These are phyloP conservation scores for Penicillium nordicum DNA, from an alignment of 2,329 filamentous ascomycete genomes.

Conservation along the genomic window DNA sequence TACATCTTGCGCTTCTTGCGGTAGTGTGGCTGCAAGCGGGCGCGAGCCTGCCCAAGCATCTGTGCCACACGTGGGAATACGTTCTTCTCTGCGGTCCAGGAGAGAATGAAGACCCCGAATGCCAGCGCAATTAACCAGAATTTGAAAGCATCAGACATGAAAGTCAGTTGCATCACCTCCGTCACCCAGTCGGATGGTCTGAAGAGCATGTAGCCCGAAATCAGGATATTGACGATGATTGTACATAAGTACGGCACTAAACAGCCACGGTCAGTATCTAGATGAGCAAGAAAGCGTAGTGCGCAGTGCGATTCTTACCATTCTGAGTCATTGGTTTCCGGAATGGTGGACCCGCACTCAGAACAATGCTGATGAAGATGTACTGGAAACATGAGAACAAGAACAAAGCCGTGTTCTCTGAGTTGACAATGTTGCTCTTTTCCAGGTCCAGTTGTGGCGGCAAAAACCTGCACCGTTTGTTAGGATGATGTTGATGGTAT, in stretches of 20 bases:
- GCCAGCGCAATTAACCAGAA: conserved; percentile 69
- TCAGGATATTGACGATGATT: conserved; percentile 62
- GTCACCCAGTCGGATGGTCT: conserved; percentile 66
- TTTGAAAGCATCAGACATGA: conserved; percentile 69
- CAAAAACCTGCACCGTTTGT: conserved; percentile 58
- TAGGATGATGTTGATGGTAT: conserved; percentile 5
- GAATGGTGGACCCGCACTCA: conserved; percentile 90
- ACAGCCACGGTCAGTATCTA: conserved; percentile 19
- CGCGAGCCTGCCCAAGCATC: conserved; percentile 60
- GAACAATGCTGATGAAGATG: conserved; percentile 80
- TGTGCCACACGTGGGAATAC: conserved; percentile 68
- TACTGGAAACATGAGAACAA: conserved; percentile 92
- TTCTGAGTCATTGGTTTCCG: conserved; percentile 76
- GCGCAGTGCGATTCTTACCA: conserved; percentile 51
- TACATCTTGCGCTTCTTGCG: conserved; percentile 82
- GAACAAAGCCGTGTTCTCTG: conserved; percentile 89
- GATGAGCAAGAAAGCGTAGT: conserved; percentile 2
- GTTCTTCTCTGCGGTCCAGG: conserved; percentile 69
- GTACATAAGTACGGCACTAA: conserved; percentile 80
- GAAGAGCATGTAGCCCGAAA: conserved; percentile 78
- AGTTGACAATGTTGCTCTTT: conserved; percentile 83
- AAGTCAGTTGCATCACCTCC: conserved; percentile 80
- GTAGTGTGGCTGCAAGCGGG: conserved; percentile 53
- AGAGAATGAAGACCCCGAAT: conserved; percentile 62
- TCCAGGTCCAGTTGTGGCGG: conserved; percentile 74